Conservation (phyloP, 2,329 filamentous ascomycete genomes). For the Botrytis cinerea region DNA sequence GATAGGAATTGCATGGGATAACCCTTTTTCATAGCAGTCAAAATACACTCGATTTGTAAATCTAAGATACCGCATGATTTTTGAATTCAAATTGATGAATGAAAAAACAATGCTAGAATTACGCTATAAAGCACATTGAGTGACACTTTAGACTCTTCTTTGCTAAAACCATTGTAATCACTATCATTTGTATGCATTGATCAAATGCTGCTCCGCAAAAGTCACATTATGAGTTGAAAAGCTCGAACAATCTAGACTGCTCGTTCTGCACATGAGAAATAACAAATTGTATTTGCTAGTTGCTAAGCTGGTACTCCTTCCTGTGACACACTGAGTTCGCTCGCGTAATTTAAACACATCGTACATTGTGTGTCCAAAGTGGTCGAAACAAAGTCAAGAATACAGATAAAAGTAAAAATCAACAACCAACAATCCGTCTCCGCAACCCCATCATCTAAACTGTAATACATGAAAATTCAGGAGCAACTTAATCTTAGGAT, state of each 20-base stretch:
- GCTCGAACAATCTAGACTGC: background rate
- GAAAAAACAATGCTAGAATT: background rate
- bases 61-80: background rate
- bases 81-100: background rate
- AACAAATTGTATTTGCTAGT: background rate
- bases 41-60: background rate
- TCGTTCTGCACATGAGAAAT: background rate
- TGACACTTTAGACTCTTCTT: accelerated
- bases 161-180: too few relatives aligned
- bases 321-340: background rate
- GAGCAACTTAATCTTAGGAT: background rate
- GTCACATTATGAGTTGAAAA: background rate
- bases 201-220: background rate
- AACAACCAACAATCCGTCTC: background rate
- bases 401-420: background rate
- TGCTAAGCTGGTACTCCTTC: background rate
- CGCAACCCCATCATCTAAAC: background rate
- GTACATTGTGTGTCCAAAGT: background rate
- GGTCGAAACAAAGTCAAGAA: background rate
- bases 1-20: background rate
- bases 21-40: background rate
- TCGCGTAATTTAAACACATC: background rate
- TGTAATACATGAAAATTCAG: background rate
- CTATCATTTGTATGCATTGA: background rate
- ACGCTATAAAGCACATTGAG: background rate